phyloP scores from a whole-genome alignment of 192 early-diverging fungal genomes.

The Coemansia sp. region DNA sequence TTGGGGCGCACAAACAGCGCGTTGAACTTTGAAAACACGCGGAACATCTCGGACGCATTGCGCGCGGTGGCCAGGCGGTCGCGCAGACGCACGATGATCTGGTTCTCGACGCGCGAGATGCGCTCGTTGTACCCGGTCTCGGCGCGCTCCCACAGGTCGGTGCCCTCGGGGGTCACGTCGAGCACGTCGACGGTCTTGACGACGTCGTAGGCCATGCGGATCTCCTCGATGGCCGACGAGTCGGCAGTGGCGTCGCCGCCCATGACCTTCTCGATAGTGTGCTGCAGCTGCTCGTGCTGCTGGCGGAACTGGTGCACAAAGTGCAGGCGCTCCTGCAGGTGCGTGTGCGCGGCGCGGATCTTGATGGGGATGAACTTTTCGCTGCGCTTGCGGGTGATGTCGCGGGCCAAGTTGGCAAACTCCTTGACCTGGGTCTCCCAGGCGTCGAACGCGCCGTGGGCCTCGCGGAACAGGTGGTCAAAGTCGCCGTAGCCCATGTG shows the following conservation, averaged over 20 bases:
- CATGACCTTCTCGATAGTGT: constrained; percentile 94
- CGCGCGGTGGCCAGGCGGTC: constrained; percentile 92
- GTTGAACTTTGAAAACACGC: constrained; percentile 99
- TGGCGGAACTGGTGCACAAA: constrained; percentile 91
- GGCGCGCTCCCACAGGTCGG: constrained; percentile 86
- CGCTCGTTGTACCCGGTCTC: constrained; percentile 93
- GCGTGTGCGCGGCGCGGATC: constrained; percentile 83
- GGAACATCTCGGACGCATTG: constrained; percentile 99
- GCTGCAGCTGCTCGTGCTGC: constrained; percentile 97
- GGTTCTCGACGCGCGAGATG: constrained; percentile 93
- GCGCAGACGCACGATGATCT: constrained; percentile 89
- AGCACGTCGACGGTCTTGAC: constrained; percentile 93
- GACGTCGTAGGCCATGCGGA: constrained; percentile 84
- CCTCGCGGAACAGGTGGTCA: constrained; percentile 75
- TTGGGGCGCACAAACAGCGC: constrained; percentile 98
- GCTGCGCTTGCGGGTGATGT: constrained; percentile 84
- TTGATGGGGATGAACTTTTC: constrained; percentile 97
- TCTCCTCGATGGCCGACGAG: constrained; percentile 83
- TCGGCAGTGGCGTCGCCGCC: constrained; percentile 49
- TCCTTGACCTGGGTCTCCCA: constrained; percentile 98
- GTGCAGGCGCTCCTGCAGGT: constrained; percentile 88
- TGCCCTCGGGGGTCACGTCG: constrained; percentile 91
- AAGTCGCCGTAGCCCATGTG: constrained; percentile 91
- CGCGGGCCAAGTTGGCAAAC: constrained; percentile 91
- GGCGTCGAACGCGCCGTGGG: constrained; percentile 81